Evolutionary conservation across 2,329 filamentous ascomycete species (phyloP).

Genomic region (Phoma herbarum): DNA sequence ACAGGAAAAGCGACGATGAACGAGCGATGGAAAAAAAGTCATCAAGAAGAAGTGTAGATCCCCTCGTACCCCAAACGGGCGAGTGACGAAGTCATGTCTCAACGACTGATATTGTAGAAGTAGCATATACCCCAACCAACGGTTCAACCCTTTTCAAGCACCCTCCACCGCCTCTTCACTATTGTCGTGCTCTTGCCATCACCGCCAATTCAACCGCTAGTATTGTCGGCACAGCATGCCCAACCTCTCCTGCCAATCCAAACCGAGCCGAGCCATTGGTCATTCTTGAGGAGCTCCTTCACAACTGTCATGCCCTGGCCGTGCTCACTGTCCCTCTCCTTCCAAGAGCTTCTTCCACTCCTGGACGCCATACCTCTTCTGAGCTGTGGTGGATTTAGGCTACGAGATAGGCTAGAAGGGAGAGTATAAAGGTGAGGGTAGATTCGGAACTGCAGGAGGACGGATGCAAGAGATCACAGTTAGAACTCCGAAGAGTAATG

Average conservation of each 20-base stretch:
- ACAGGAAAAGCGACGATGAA: not conserved
- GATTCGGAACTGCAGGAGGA: not conserved
- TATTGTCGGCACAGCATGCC: too few relatives aligned
- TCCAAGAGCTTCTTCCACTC: slow-evolving; percentile 12
- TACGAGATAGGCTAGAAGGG: not conserved
- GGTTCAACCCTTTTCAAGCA: slow-evolving; percentile 17
- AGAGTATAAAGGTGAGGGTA: not conserved
- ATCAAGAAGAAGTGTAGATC: slow-evolving; percentile 1
- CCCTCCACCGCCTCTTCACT: too few relatives aligned
- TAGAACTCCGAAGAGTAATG: not conserved
- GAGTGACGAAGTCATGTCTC: slow-evolving; percentile 19
- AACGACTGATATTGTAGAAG: slow-evolving; percentile 18
- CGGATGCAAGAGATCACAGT: not conserved
- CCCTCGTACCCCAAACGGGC: not conserved
- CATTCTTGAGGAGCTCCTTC: too few relatives aligned
- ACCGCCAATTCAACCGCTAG: too few relatives aligned
- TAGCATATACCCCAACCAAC: slow-evolving; percentile 20
- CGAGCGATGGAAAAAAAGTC: too few relatives aligned
- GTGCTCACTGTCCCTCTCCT: not conserved
- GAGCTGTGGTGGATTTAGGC: not conserved
- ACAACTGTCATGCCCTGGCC: too few relatives aligned
- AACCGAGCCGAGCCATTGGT: too few relatives aligned
- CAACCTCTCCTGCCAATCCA: too few relatives aligned
- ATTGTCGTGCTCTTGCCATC: too few relatives aligned
- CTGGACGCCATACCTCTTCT: slow-evolving; percentile 15